Evolutionary conservation across 139 green algal genomes (phyloP).

Genomic region (Chloropicon primus): DNA sequence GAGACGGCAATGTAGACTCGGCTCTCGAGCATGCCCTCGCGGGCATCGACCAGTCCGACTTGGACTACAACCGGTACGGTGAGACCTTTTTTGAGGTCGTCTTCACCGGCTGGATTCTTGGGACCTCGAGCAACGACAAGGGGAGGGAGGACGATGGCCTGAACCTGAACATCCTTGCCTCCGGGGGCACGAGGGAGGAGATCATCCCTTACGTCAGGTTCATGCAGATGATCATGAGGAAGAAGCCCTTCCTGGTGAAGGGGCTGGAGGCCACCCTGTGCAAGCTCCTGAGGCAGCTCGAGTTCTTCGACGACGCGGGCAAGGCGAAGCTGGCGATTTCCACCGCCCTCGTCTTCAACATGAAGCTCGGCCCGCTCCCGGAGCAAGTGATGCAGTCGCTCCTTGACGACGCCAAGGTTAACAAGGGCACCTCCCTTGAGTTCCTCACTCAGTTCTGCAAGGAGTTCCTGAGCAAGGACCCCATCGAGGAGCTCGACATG

Average conservation of each 20-base stretch:
- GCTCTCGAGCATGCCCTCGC: conserved; percentile 48
- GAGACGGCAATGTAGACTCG: conserved; percentile 33
- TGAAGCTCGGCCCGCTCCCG: conserved; percentile 58
- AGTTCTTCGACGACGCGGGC: conserved; percentile 71
- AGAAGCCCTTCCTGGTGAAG: conserved; percentile 77
- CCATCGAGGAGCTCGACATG: conserved; percentile 46
- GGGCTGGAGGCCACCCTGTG: conserved; percentile 77
- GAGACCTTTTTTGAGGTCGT: conserved; percentile 92
- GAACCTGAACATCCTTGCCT: conserved; percentile 44
- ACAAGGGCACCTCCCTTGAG: conserved; percentile 62
- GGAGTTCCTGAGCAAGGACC: conserved; percentile 53
- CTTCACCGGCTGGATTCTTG: conserved; percentile 70
- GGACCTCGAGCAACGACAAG: conserved; percentile 17
- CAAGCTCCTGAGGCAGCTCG: conserved; percentile 71
- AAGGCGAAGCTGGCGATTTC: conserved; percentile 63
- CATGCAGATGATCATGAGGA: conserved; percentile 65
- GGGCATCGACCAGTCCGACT: conserved; percentile 57
- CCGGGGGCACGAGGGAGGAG: conserved; percentile 28
- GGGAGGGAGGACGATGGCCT: neutral
- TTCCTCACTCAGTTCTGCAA: conserved; percentile 83
- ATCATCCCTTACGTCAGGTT: conserved; percentile 73
- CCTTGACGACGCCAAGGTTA: conserved; percentile 77
- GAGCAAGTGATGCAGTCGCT: conserved; percentile 60
- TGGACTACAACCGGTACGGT: conserved; percentile 89
- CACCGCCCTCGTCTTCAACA: conserved; percentile 45